A percentile compares a stretch with the other conserved stretches of the same genome.
phyloP scores from a whole-genome alignment of 2,329 filamentous ascomycete species.

The Tolypocladium tundrense region DNA sequence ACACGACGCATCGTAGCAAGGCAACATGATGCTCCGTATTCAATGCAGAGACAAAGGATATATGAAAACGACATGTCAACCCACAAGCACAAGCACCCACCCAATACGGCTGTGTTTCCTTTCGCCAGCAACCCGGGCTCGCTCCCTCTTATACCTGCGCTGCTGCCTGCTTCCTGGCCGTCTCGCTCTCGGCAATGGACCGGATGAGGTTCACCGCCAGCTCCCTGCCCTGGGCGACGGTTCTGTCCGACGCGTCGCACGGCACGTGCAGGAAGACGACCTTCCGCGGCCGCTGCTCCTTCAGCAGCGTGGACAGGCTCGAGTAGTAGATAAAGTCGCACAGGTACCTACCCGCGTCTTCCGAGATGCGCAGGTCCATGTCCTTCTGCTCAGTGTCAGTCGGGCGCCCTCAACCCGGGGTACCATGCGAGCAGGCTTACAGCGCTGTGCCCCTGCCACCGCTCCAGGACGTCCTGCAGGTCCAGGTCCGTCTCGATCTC shows the following conservation, averaged over 20 bases:
- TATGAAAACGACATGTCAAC: background rate
- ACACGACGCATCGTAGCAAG: background rate
- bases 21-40: background rate
- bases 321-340: constrained; percentile 74
- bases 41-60: background rate
- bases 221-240: constrained; percentile 38
- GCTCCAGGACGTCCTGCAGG: constrained; percentile 41
- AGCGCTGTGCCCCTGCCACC: constrained; percentile 43
- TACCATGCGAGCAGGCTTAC: constrained; percentile 24
- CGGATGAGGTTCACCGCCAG: constrained; percentile 44
- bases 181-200: constrained; percentile 44
- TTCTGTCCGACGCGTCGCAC: constrained; percentile 38
- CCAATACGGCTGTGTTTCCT: background rate
- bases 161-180: constrained; percentile 10
- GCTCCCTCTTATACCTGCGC: background rate
- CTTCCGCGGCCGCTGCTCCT: constrained; percentile 32
- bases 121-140: background rate
- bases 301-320: constrained; percentile 48
- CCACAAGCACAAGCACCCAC: background rate
- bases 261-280: constrained; percentile 69
- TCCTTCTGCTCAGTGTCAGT: constrained; percentile 19
- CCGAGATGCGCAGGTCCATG: constrained; percentile 46
- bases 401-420: background rate
- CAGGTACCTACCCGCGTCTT: constrained; percentile 62
- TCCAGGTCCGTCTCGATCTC: constrained; percentile 49